Evolutionary conservation across 495 filamentous ascomycete species (phyloP), one percentile per base, ranked within the genome.

Genomic region (Baudoinia panamericana): DNA sequence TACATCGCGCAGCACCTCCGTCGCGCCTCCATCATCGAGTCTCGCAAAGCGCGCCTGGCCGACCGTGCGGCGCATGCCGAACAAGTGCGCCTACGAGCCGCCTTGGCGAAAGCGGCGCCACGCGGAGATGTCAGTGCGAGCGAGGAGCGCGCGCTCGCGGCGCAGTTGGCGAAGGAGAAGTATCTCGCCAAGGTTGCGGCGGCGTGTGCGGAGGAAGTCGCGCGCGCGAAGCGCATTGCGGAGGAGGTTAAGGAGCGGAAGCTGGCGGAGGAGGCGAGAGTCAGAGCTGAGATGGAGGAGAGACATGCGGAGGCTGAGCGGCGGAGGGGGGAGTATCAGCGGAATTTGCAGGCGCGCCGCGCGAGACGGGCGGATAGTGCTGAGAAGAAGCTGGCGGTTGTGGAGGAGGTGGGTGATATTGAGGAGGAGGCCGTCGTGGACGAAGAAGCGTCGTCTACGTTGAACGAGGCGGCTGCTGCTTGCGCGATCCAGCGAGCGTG

Each of bases 11-110:
- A 93, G 54, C 84, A 95, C 54, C 71, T 95, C 26, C 84, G 87
- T 22, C 82, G 87, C 32, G 79, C 82, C 6, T 88, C 84, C 18
- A 93, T 97, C 39, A 70, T 96, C 41, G 88, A 97, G 59, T 82
- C 73, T 52, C 82, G 90, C 28, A 95, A 93, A 58, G 90, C 86
- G 5, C 76, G 87, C 32, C 72, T 96, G 19, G 90, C 92, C 38
- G 90, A 93, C 57, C 75, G 88, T 30, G 92, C 88, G 9, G 83
- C 84, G 30, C 85, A 97, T 63, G 90, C 86, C 33, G 90, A 97
- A 58, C 87, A 93, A 64, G 90, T 97, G n/a, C 82, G 90, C 41
- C 64, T 90, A 39, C 80, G 81, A 39, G 90, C 83, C 30, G 84
- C 84, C n/a, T 23, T 48, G 24, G 80, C 79, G 22, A 93, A 86